Conservation (phyloP, 2,329 filamentous ascomycete species). For the Exophiala dermatitidis region DNA sequence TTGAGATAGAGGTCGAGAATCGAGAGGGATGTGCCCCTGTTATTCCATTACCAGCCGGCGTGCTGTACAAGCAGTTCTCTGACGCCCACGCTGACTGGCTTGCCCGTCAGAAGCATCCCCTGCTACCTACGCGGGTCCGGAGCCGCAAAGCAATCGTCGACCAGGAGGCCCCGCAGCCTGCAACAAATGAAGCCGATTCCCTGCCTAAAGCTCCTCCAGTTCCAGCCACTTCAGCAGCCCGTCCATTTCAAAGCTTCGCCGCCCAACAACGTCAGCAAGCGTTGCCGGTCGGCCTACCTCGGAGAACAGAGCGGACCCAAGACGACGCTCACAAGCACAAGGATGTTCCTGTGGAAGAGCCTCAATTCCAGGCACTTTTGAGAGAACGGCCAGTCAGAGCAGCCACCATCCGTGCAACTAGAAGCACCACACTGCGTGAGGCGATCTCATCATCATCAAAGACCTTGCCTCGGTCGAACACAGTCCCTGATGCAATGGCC, state of each 20-base stretch:
- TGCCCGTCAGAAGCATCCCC: slow-evolving; percentile 20
- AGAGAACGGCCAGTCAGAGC: slow-evolving; percentile 28
- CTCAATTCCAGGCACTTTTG: slow-evolving; percentile 21
- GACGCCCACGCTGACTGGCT: slow-evolving; percentile 39
- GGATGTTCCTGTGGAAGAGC: slow-evolving; percentile 3
- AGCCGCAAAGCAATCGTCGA: slow-evolving; percentile 19
- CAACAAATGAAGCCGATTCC: slow-evolving; percentile 1
- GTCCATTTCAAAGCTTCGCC: slow-evolving; percentile 36
- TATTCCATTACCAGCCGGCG: slow-evolving; percentile 40
- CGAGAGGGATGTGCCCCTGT: slow-evolving; percentile 39
- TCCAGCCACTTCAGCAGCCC: slow-evolving; percentile 2
- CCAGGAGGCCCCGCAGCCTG: neutral
- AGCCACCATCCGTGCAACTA: slow-evolving; percentile 22
- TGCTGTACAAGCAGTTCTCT: slow-evolving; percentile 41
- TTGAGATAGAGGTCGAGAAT: slow-evolving; percentile 43
- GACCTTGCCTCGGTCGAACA: slow-evolving; percentile 20
- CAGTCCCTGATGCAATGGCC: slow-evolving; percentile 16
- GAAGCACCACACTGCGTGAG: slow-evolving; percentile 13
- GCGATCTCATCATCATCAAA: slow-evolving; percentile 6
- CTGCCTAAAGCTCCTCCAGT: slow-evolving; percentile 5
- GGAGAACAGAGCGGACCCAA: slow-evolving; percentile 3
- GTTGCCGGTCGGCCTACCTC: slow-evolving; percentile 23
- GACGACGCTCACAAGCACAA: slow-evolving; percentile 3
- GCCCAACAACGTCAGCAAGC: slow-evolving; percentile 43
- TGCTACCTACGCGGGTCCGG: slow-evolving; percentile 13